A percentile compares a stretch with the other conserved stretches of the same genome.
Evolutionary conservation across 495 filamentous ascomycete genomes (phyloP).

Genomic region (Recurvomyces mirabilis): DNA sequence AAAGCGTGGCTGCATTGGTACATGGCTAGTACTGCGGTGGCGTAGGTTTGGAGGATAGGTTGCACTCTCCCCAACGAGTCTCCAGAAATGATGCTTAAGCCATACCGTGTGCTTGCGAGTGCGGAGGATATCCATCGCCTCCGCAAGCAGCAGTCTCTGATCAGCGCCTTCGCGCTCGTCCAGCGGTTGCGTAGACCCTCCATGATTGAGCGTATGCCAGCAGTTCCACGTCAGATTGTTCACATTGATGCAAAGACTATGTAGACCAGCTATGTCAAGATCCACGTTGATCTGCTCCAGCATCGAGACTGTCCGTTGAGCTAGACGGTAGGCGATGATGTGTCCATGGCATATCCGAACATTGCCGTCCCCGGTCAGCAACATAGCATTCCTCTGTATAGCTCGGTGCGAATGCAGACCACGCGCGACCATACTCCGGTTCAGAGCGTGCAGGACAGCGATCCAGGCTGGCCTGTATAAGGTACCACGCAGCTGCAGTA

Average conservation of each 20-base stretch:
- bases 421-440: neutral
- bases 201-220: too few species aligned
- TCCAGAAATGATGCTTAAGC: neutral
- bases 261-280: slow-evolving; percentile 23
- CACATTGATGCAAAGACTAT: slow-evolving; percentile 9
- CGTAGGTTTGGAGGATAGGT: neutral
- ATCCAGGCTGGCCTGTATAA: slow-evolving; percentile 35
- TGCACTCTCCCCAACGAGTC: neutral
- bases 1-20: too few species aligned
- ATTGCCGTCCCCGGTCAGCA: neutral
- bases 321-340: slow-evolving; percentile 8
- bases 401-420: too few species aligned
- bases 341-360: neutral
- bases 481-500: slow-evolving; percentile 30
- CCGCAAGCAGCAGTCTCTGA: too few species aligned
- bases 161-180: too few species aligned
- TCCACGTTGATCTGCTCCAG: slow-evolving; percentile 17
- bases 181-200: neutral
- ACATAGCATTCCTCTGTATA: neutral
- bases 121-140: slow-evolving; percentile 8
- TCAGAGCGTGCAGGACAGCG: slow-evolving; percentile 13
- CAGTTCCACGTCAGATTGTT: slow-evolving; percentile 7
- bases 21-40: neutral
- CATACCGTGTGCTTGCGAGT: neutral
- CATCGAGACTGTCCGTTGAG: neutral